Evolutionary conservation across 2,329 filamentous ascomycete species (phyloP), one percentile per base, ranked within the genome.

Genomic region (Calonectria pauciramosa): DNA sequence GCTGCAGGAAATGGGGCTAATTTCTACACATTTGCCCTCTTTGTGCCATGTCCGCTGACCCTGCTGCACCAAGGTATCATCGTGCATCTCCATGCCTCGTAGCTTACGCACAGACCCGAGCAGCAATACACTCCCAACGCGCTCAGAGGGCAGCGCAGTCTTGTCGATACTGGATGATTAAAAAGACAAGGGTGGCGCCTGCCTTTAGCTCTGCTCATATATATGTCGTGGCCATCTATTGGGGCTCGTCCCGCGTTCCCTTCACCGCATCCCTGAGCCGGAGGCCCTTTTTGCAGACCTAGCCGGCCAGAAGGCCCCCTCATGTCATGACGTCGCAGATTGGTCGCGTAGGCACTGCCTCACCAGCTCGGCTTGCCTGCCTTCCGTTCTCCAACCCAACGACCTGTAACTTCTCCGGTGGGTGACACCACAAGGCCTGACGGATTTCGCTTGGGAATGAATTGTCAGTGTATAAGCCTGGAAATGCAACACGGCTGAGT

Each of bases 1-100:
- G 34, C 52, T 60, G 68, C 72, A 67, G 41, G 47, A 79, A 79
- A 79, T 72, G 79, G 74, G 79, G 74, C 78, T 81, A 80, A 80
- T 80, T 74, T 75, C 72, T 51, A 66, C 60, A 18, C 67, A 72
- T 73, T 79, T 76, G 75, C 70, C 77, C 65, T 36, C 74, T 63
- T 64, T 63, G 38, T 69, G 47, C 47, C 68, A 38, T 44, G 47
- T 47, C 49, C 38, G 44, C 68, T 56, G 68, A 72, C 70, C 70
- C 38, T 47, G 52, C 70, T 56, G 30, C 63, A 59, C 63, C 68
- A 47, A 26, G 41, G 38, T 63, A 63, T 63, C 56, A 63, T 63
- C 56, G 56, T 36, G 56, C 32, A 63, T 63, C 18, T 18, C 41
- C 18, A n/a, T 44, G 20, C 56, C 16, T 63, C 56, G 23, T 23